Evolutionary conservation across 1,284 basidiomycete genomes (phyloP), one percentile per base, ranked within the genome.

Genomic region (Cryptococcus sp.): DNA sequence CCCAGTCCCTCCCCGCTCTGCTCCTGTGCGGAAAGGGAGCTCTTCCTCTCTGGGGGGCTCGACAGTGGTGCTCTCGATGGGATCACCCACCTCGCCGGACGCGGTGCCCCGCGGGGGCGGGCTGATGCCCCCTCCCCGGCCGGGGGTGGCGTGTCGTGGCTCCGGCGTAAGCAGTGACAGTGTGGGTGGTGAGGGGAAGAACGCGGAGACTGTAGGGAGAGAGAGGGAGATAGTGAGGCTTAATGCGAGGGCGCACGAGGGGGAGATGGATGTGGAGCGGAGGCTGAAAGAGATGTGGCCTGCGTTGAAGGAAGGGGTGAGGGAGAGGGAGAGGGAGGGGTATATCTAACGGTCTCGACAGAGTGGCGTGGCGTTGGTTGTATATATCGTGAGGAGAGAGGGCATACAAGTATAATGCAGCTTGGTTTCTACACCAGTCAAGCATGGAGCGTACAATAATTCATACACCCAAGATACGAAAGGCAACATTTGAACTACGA

Each of bases 271-370:
- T 24, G 44, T 54, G 16, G 61, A 61, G 43, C 36, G 44, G 24
- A 50, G 47, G 40, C 50, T 64, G 43, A 49, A 56, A 23, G 55
- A 58, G 39, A 45, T 65, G 2, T 67, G 65, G 63, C 61, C 65
- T 2, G 57, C 57, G 16, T n/a, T 63, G 38, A 18, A 33, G 24
- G 49, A 24, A n/a, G n/a, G n/a, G n/a, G n/a, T n/a, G 20, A 9
- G 49, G 42, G 46, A 28, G 33, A 46, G 56, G 46, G 38, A 44
- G 18, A 39, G 36, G 45, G 56, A 53, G 33, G 53, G 48, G n/a
- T 56, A 53, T 47, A 55, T 59, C 21, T 54, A 47, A 16, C 28
- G 28, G 28, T 33, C 9, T 33, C 9, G 28, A 33, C 9, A 33
- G 28, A 9, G 4, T 33, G 9, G 28, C 28, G 28, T 33, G 5